Conservation (phyloP, 306 rosid species). For the Corylus heterophylla region DNA sequence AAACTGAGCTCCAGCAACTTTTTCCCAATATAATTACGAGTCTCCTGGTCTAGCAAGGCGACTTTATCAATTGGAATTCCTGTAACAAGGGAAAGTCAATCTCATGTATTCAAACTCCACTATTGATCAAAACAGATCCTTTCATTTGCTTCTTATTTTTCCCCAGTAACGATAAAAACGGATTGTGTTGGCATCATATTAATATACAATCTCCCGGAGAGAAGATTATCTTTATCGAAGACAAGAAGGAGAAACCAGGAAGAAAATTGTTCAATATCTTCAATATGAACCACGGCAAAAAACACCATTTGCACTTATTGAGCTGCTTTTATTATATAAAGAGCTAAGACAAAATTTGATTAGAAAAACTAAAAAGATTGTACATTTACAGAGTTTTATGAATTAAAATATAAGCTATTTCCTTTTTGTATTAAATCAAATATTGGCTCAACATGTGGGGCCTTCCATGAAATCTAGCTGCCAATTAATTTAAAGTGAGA, state of each 20-base stretch:
- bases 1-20: conserved; percentile 86
- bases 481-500: neutral
- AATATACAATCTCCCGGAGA: neutral
- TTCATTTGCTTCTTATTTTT: neutral
- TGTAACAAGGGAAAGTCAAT: conserved; percentile 46
- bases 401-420: too few species aligned
- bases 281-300: neutral
- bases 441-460: neutral
- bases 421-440: neutral
- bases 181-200: neutral
- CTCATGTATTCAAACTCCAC: conserved; percentile 18
- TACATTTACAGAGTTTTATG: neutral
- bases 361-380: neutral
- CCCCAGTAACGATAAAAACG: neutral
- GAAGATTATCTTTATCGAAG: neutral
- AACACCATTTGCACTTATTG: conserved; percentile 1
- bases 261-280: neutral
- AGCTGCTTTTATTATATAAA: neutral
- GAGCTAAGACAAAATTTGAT: neutral
- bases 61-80: conserved; percentile 94
- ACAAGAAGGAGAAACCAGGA: neutral
- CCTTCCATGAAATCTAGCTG: neutral
- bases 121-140: conserved; percentile 1
- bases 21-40: conserved; percentile 81
- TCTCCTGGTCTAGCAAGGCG: conserved; percentile 75